These are phyloP conservation scores for Heritiera littoralis DNA, from an alignment of 345 rosid species.

Conservation along the genomic window DNA sequence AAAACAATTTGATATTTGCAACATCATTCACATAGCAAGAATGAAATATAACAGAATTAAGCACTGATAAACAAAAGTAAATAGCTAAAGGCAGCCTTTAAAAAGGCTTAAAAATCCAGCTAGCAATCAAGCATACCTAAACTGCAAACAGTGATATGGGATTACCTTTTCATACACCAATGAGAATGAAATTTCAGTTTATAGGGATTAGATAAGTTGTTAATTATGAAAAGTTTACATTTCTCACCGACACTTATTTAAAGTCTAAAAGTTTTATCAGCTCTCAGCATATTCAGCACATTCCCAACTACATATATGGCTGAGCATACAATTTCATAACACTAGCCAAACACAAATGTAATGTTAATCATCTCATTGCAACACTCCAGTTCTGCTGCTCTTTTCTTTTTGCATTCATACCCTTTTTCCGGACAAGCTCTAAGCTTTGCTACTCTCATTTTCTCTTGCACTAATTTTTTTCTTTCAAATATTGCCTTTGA, in stretches of 20 bases:
- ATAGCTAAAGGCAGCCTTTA: background rate
- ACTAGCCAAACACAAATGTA: background rate
- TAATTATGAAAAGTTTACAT: background rate
- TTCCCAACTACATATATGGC: constrained; percentile 1
- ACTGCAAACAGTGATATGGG: background rate
- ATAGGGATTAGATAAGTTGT: background rate
- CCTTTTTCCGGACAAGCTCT: background rate
- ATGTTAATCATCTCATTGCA: background rate
- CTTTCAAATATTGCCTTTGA: background rate
- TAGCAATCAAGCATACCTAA: background rate
- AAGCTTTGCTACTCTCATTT: background rate
- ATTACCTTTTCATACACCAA: background rate
- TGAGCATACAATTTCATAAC: background rate
- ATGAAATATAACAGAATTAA: constrained; percentile 20
- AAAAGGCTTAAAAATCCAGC: constrained; percentile 17
- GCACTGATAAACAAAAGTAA: background rate
- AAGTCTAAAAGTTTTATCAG: background rate
- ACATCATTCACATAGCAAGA: background rate
- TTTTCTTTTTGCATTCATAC: background rate
- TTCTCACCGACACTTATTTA: background rate
- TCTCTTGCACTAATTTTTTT: background rate
- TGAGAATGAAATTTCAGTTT: background rate
- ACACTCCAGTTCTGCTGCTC: background rate
- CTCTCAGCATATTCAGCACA: background rate
- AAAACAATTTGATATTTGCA: constrained; percentile 32